Evolutionary conservation across 192 early-diverging fungal genomes (phyloP), one percentile per base, ranked within the genome.

Genomic region (Mortierella claussenii): DNA sequence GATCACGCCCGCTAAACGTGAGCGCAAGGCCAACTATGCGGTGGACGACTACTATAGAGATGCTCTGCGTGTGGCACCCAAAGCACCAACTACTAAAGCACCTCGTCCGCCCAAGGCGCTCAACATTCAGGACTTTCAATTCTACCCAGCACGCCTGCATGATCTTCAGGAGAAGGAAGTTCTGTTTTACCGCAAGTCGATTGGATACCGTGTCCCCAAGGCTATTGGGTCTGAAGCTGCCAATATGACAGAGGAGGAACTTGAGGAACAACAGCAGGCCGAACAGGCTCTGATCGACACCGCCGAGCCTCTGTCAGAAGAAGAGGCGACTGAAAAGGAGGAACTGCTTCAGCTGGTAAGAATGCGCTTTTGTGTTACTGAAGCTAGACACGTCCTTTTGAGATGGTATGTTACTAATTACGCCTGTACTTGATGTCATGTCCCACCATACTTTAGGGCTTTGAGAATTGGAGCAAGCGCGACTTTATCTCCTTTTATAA

Each of bases 1-100:
- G 97, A 94, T 98, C 51, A 91, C 93, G 60, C 97, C 97, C 1
- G 90, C 93, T 31, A 97, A 99, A 80, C 86, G 97, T 52, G 95
- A 98, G 82, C 89, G 94, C 55, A 96, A 96, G 76, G 92, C 88
- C 31, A 96, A 93, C 79, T 97, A 97, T 70, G 90, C 91, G 0
- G 89, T 97, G 0, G 94, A 97, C 59, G 93, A 95, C 73, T 97
- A 96, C 79, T 97, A 95, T 63, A 92, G 92, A 67, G 94, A 96
- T 69, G 91, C 92, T 1, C 79, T 97, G 37, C 87, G 92, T 18
- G 81, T 87, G 42, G 83, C 81, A 21, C 50, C 86, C 24, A 94
- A 92, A 61, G 58, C 87, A 2, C 60, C 81, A 15, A 60, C 80
- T 3, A 83, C 81, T 42, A 85, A 81, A 43, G 83, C 86, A 20